Percentiles rank a stretch among this genome's conserved stretches.
phyloP scores from a whole-genome alignment of 1,139 yeast genomes.

The Yamadazyma epiphylla region DNA sequence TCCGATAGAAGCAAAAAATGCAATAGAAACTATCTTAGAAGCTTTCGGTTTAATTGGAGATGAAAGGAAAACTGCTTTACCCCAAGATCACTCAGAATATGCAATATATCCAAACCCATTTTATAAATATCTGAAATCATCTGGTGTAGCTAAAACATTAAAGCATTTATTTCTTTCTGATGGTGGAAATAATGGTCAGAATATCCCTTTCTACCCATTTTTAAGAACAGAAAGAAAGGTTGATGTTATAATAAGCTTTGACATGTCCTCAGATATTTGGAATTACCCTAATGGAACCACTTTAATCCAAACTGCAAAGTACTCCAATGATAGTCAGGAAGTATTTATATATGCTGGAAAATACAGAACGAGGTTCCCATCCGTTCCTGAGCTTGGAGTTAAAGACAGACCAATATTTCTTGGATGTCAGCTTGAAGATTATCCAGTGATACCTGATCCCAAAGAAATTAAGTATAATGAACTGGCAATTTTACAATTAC shows the following conservation, averaged over 20 bases:
- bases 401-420: conserved; percentile 45
- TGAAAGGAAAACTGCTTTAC: conserved; percentile 13
- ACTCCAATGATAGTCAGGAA: conserved; percentile 2
- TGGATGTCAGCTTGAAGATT: conserved; percentile 49
- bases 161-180: conserved; percentile 33
- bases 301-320: conserved; percentile 17
- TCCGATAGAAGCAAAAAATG: conserved; percentile 34
- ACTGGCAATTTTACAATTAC: conserved; percentile 18
- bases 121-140: conserved; percentile 23
- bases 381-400: conserved; percentile 30
- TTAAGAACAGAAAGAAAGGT: conserved; percentile 24
- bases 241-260: conserved; percentile 35
- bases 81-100: conserved; percentile 52
- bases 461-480: conserved; percentile 2
- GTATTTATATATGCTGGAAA: background rate
- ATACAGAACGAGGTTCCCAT: conserved; percentile 20
- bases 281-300: conserved; percentile 41
- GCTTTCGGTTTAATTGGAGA: conserved; percentile 44
- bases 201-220: conserved; percentile 39
- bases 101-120: conserved; percentile 83
- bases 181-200: conserved; percentile 46
- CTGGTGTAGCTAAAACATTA: conserved; percentile 11
- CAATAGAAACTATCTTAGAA: conserved; percentile 41
- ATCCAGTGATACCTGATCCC: conserved; percentile 14
- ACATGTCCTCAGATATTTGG: conserved; percentile 33